Evolutionary conservation across 352 stramenopile species (phyloP).

Genomic region (Aphanomyces astaci): DNA sequence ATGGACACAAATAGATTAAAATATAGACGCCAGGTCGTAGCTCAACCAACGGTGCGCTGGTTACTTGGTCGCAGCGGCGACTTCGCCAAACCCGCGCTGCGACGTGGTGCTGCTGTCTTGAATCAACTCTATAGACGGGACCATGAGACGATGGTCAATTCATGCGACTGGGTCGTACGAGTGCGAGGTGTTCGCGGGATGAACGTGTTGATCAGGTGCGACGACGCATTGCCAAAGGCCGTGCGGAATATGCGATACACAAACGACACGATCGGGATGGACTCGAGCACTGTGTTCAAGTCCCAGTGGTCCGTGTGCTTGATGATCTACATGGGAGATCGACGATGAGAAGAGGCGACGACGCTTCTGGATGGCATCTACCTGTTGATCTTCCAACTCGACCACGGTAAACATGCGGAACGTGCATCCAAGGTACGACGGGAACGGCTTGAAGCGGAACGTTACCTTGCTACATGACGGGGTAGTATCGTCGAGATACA

Average conservation of each 20-base stretch:
- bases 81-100: too few relatives aligned
- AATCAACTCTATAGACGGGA: neutral
- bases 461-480: constrained; percentile 31
- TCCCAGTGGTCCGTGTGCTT: constrained; percentile 79
- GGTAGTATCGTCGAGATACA: neutral
- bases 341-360: neutral
- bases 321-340: constrained; percentile 29
- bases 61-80: too few relatives aligned
- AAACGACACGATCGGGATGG: constrained; percentile 71
- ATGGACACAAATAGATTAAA: too few relatives aligned
- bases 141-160: neutral
- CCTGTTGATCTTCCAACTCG: constrained; percentile 69
- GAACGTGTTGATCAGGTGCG: constrained; percentile 64
- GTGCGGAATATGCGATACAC: constrained; percentile 73
- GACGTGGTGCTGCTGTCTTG: neutral
- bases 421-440: constrained; percentile 57
- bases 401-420: constrained; percentile 74
- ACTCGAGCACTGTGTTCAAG: constrained; percentile 71
- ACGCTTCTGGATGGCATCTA: neutral
- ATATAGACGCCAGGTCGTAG: too few relatives aligned
- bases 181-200: constrained; percentile 27
- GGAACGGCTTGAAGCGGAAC: constrained; percentile 72
- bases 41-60: too few relatives aligned
- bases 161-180: constrained; percentile 1
- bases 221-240: constrained; percentile 60